These are phyloP conservation scores for Saccharomycopsis sp. DNA, from an alignment of 805 yeast genomes.

Conservation along the genomic window DNA sequence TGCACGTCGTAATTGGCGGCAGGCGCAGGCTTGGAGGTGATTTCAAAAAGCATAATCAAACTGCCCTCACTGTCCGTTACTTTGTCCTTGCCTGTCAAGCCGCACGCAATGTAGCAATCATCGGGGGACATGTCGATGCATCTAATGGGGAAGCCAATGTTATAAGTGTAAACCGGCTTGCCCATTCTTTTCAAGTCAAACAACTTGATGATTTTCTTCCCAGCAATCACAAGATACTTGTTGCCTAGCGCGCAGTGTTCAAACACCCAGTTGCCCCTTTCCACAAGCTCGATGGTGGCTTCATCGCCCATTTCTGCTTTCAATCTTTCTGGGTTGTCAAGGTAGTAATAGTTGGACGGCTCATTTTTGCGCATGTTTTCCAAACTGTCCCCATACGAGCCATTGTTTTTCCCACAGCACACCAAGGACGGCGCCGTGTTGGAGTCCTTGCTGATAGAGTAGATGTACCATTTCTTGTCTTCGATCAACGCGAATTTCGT, in stretches of 20 bases:
- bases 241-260: slow-evolving; percentile 18
- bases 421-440: slow-evolving; percentile 42
- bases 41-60: slow-evolving; percentile 16
- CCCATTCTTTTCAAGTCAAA: slow-evolving; percentile 52
- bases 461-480: slow-evolving; percentile 69
- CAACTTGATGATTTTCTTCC: slow-evolving; percentile 59
- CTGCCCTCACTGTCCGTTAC: slow-evolving; percentile 19
- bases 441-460: slow-evolving; percentile 39
- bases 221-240: slow-evolving; percentile 52
- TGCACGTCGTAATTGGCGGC: too few species aligned
- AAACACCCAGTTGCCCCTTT: slow-evolving; percentile 20
- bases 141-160: slow-evolving; percentile 66
- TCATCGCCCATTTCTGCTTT: slow-evolving; percentile 23
- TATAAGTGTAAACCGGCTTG: slow-evolving; percentile 55
- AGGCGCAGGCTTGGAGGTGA: neutral
- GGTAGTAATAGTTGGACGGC: slow-evolving; percentile 22
- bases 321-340: slow-evolving; percentile 7
- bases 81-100: slow-evolving; percentile 70
- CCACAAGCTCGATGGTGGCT: slow-evolving; percentile 28
- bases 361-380: slow-evolving; percentile 29
- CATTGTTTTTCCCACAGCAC: slow-evolving; percentile 61
- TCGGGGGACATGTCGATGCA: slow-evolving; percentile 64
- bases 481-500: slow-evolving; percentile 56
- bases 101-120: slow-evolving; percentile 63
- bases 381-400: slow-evolving; percentile 52